A percentile compares a stretch with the other conserved stretches of the same genome.
These are phyloP conservation scores for Phytopythium mirpurense DNA, from an alignment of 352 stramenopile genomes.

Conservation along the genomic window DNA sequence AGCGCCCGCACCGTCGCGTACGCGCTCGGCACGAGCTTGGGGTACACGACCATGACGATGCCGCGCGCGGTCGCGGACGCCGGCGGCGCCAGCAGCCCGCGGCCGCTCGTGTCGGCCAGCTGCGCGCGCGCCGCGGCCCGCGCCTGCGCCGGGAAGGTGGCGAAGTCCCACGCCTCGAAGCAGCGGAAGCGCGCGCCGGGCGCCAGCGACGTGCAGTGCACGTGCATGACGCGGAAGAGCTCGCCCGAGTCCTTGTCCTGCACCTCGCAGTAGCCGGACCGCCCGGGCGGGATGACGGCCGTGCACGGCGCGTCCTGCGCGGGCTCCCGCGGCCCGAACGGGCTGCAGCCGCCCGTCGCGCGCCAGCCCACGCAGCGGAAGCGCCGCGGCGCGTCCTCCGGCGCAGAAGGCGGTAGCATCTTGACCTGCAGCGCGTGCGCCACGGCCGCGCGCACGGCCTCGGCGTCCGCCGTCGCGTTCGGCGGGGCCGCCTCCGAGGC, in stretches of 20 bases:
- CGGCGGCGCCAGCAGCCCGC: not conserved
- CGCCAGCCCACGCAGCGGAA: conserved; percentile 25
- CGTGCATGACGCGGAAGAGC: conserved; percentile 31
- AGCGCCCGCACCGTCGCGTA: conserved; percentile 38
- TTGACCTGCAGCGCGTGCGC: conserved; percentile 21
- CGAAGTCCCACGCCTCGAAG: conserved; percentile 35
- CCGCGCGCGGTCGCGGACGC: conserved; percentile 8
- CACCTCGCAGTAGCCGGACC: conserved; percentile 52
- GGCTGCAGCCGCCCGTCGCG: conserved; percentile 17
- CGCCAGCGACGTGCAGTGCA: conserved; percentile 6
- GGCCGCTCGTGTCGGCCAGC: not conserved
- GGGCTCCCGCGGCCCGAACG: conserved; percentile 17
- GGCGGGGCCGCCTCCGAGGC: not conserved
- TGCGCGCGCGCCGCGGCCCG: conserved; percentile 13
- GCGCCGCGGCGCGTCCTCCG: conserved; percentile 5
- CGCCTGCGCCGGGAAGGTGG: conserved; percentile 27
- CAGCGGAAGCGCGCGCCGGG: conserved; percentile 32
- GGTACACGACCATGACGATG: conserved; percentile 58
- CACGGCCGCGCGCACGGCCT: conserved; percentile 21
- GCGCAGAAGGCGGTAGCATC: conserved; percentile 13
- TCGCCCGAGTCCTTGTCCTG: conserved; percentile 24
- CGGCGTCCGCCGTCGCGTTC: conserved; percentile 12
- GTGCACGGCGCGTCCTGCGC: conserved; percentile 24
- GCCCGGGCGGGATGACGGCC: conserved; percentile 18
- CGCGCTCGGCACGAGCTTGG: conserved; percentile 34